Base-by-base conservation (phyloP, 257 asterid species). In the Fraxinus excelsior region DNA sequence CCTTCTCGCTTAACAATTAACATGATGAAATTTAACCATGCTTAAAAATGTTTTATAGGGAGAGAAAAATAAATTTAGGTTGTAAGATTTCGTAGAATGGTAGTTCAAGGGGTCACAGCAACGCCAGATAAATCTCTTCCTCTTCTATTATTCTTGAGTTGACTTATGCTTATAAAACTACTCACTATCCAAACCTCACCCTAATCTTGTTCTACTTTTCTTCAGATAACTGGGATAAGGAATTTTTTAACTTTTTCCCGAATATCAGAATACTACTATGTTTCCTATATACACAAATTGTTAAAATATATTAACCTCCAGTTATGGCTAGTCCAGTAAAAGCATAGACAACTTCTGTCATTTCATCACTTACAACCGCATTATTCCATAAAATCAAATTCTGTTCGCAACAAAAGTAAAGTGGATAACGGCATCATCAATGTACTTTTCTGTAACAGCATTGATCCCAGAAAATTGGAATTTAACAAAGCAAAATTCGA, bases 391-490 rank as follows among this genome's bases (percentile, higher is more conserved):
- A 32, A 4, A 49, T 69, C 65, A 74, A 38, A 74, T 35, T 56
- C 4, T 67, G 49, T 31, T 66, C 18, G 19, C 11, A 40, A 21
- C 37, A 16, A 53, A 42, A 60, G 13, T 21, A 70, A 67, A 75
- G 28, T 23, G 38, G 65, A 1, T 34, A 77, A 32, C 73, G 4
- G 13, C 68, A 58, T 11, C 26, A 62, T 23, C 38, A 74, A 23
- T 38, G 25, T 53, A 21, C 78, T 76, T 38, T 58, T 13, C 70
- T 11, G 31, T 31, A 71, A 46, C 67, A 73, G 28, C 74, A 76
- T 38, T 76, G 70, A 82, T 82, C 73, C 68, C 84, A 49, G 31
- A 29, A 42, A 37, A 69, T 10, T 70, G 67, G 75, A 79, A 25
- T 74, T 70, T 53, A 65, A 79, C 60, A 65, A 72, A 56, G 53